Evolutionary conservation across 1,284 basidiomycete genomes (phyloP), one percentile per base, ranked within the genome.

Genomic region (Apiotrichum sp.): DNA sequence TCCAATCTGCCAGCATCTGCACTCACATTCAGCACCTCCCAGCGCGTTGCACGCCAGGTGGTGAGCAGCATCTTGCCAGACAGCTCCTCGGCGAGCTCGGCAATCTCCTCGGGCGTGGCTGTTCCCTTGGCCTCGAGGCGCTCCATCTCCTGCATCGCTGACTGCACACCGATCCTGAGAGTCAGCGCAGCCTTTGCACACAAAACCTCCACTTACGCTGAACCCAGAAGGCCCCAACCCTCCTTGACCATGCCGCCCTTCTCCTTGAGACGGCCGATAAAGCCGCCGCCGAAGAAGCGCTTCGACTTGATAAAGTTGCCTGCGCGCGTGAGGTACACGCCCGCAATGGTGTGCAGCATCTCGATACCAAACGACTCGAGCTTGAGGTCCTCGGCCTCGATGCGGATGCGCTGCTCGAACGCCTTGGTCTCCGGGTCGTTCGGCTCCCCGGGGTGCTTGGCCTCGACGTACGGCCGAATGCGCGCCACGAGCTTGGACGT

Each of bases 341-440:
- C 86, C 3, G 90, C 89, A 65, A 93, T 93, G 11, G 88, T 86
- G 46, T 53, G 39, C 58, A 78, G 62, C 62, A 93, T 86, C 83
- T 98, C 95, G 43, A 98, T 86, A 55, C 96, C 96, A 74, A 99
- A 99, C 64, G 91, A 95, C 79, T 99, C 96, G 57, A 98, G 78
- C 80, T 98, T 98, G 68, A 99, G 75, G 78, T 99, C 96, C 63
- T 97, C 92, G 1, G 91, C 92, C 75, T 99, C 96, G 45, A 83
- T 80, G 69, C 78, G 82, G 75, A 97, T 89, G 74, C 82, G 84
- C 52, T 81, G 80, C 73, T 88, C 85, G 70, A 93, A 95, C 22
- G 81, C 80, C 56, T 76, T 74, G 5, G 88, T 90, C 78, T 98
- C 95, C 0, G 85, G 78, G 70, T 98, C 95, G 56, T 88, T 86